These are phyloP conservation scores for Apiotrichum akiyoshidainum DNA, from an alignment of 1,284 basidiomycete genomes.

Conservation along the genomic window DNA sequence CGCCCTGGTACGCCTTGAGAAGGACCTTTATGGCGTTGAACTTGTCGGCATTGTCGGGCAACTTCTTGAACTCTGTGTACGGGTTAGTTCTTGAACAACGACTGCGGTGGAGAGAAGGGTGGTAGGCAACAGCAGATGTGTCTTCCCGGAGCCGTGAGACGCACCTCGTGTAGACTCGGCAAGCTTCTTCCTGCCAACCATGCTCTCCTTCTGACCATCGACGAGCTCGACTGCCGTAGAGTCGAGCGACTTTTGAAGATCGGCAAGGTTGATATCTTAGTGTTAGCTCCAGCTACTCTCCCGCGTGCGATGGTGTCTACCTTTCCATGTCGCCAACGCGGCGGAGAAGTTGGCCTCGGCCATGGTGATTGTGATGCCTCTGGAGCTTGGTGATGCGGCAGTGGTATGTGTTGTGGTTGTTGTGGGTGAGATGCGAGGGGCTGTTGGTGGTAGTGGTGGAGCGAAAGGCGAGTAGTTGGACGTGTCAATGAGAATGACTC, in stretches of 20 bases:
- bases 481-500: too few species aligned
- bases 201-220: constrained; percentile 95
- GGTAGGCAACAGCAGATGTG: too few species aligned
- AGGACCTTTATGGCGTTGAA: constrained; percentile 77
- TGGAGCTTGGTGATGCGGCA: neutral
- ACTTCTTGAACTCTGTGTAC: constrained; percentile 81
- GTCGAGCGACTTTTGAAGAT: constrained; percentile 89
- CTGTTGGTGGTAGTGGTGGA: too few species aligned
- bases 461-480: too few species aligned
- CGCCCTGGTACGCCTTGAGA: constrained; percentile 91
- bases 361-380: constrained; percentile 29
- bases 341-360: constrained; percentile 67
- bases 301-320: constrained; percentile 50
- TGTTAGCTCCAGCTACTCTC: neutral
- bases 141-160: constrained; percentile 11
- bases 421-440: neutral
- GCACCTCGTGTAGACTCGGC: constrained; percentile 89
- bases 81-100: neutral
- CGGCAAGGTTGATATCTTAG: constrained; percentile 77
- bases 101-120: too few species aligned
- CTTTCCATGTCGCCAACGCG: constrained; percentile 81
- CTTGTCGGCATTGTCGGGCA: constrained; percentile 78
- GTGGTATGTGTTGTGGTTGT: neutral
- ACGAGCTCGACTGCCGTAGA: constrained; percentile 86
- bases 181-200: constrained; percentile 85